Base-by-base conservation (phyloP, 225 moss, liverwort and hornwort species). In the Antitrichia curtipendula region DNA sequence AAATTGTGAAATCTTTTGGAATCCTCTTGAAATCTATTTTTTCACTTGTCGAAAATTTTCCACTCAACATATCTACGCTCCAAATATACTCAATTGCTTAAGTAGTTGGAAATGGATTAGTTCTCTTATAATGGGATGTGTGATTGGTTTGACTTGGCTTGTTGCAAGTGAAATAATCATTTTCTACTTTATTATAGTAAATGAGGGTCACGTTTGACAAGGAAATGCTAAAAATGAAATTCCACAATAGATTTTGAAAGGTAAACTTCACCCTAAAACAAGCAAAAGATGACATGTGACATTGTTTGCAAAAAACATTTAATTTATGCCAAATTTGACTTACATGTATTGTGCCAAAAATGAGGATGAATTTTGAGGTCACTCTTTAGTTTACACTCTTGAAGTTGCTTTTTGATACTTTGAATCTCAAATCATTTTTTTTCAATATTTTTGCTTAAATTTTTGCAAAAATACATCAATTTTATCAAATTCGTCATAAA, bases 241-340 rank as follows among this genome's bases (percentile, higher is more conserved):
- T 4, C 9, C 0, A 76, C 15, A 23, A 9, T 8, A 36, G 4
- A 53, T 15, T 53, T 76, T 36, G 14, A 76, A 0, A 3, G 1
- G 0, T 36, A 23, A 0, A 23, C 9, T 36, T 53, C 14, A 36
- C 3, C 1, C 6, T 15, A 15, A 53, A 75, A 15, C 3, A 53
- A 53, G 36, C 0, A 8, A 0, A 23, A 36, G 14, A 36, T 75
- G 23, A 36, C 9, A 53, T 3, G 1, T 53, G 14, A 0, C 6
- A 9, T 11, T 50, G 21, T 50, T 4, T 7, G 10, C 7, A 32
- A 52, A 22, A 14, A 75, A 0, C 36, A 31, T 0, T 49, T 22
- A 52, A 75, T 14, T 36, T n/a, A 23, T 1, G 2, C 9, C 6
- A 15, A 15, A 8, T 36, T 15, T 23, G 9, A 9, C 24, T 15